Evolutionary conservation across 2,329 filamentous ascomycete genomes (phyloP), one percentile per base, ranked within the genome.

Genomic region (Neonectria coccinea): DNA sequence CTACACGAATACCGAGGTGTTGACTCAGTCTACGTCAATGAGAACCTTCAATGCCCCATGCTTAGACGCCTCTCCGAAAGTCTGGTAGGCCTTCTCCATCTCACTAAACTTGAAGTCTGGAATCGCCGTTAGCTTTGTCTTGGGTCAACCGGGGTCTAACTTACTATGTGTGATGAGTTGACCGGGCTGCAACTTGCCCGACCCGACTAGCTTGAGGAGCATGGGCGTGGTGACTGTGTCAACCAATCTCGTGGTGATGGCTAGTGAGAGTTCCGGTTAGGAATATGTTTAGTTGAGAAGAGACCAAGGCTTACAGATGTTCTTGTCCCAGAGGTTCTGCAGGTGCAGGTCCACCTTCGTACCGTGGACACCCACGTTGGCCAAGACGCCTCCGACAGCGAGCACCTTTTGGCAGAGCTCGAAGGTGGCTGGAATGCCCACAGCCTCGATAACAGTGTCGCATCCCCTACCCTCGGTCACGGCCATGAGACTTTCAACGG

Each of bases 351-450:
- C 77, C 0, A 82, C 86, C 51, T 81, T 82, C n/a, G 76, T 80
- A 0, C 86, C 86, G 68, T 88, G 85, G 7, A 89, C 86, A 9
- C 86, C 86, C 2, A 89, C 80, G 70, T 88, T 89, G 4, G 86
- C 86, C 66, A 89, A 82, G 0, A 79, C 76, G 4, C 85, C 86
- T 1, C 86, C 86, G 0, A 82, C 77, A 0, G 83, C 85, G 10
- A 89, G 80, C 25, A 89, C 70, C 8, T 82, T 76, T 73, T 89
- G 86, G 56, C 82, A 84, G 45, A 87, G 75, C 16, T 83, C 78
- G 70, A 88, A 87, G 0, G 84, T 87, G 0, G 78, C 79, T 0
- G 84, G 84, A 9, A 85, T 77, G 1, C 86, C 86, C 2, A 88
- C 87, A 0, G 85, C 85, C 72, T 88, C 86, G 54, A 88, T 86